phyloP scores from a whole-genome alignment of 257 asterid species.

The Schizonepeta tenuifolia region DNA sequence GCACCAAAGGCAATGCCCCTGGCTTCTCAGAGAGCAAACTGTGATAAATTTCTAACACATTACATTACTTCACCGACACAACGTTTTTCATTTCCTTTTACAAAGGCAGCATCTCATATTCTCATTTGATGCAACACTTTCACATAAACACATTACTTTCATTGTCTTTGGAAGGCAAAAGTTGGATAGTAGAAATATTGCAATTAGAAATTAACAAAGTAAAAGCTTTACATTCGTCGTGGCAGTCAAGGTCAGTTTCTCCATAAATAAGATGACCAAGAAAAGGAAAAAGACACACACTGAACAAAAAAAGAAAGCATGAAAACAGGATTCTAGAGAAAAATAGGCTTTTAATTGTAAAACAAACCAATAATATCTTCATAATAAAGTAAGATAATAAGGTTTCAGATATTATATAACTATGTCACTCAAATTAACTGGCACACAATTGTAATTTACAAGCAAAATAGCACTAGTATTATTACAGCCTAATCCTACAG shows the following conservation, averaged over 20 bases:
- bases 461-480: conserved; percentile 17
- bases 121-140: no score
- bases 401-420: conserved; percentile 1
- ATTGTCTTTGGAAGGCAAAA: no score
- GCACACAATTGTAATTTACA: background rate
- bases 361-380: conserved; percentile 6
- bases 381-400: background rate
- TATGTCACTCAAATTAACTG: background rate
- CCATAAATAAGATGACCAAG: no score
- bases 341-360: background rate
- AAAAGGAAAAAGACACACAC: no score
- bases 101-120: background rate
- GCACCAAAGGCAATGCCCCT: background rate
- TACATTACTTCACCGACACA: conserved; percentile 5
- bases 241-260: background rate
- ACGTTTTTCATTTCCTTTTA: background rate
- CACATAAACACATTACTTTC: conserved; percentile 4
- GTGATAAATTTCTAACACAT: no score
- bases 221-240: background rate
- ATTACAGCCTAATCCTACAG: no score
- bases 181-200: no score
- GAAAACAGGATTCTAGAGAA: no score
- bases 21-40: background rate
- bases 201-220: conserved; percentile 17
- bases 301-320: no score